A percentile compares a stretch with the other conserved stretches of the same genome.
Conservation (phyloP, 108 stramenopile genomes). For the Parietichytrium sp. region DNA sequence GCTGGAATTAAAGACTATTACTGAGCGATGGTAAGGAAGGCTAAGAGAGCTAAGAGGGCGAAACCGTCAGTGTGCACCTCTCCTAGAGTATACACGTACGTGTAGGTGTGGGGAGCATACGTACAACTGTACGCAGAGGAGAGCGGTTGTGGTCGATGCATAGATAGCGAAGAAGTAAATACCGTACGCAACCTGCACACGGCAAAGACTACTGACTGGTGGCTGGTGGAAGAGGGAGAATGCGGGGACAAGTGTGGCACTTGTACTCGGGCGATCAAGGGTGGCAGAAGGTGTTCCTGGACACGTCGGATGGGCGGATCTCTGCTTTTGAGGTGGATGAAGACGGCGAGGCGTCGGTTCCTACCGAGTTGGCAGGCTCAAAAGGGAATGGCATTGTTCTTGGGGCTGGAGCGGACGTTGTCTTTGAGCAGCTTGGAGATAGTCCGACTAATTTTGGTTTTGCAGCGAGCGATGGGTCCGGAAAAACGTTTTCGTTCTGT, state of each 20-base stretch:
- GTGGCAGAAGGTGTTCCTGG: not conserved
- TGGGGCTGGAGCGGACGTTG: not conserved
- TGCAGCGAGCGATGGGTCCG: not conserved
- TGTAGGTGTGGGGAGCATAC: too few relatives aligned
- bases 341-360: not conserved
- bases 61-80: too few relatives aligned
- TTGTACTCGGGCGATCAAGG: not conserved
- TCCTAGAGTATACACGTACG: too few relatives aligned
- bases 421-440: not conserved
- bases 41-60: too few relatives aligned
- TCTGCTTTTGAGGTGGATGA: not conserved
- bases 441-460: constrained; percentile 30
- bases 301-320: not conserved
- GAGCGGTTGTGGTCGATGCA: too few relatives aligned
- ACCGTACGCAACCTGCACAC: too few relatives aligned
- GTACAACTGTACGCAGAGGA: too few relatives aligned
- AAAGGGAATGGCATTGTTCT: not conserved
- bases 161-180: too few relatives aligned
- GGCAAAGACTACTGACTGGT: too few relatives aligned
- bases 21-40: too few relatives aligned
- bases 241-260: constrained; percentile 7
- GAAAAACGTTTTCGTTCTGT: not conserved
- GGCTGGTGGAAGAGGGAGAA: too few relatives aligned
- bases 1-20: too few relatives aligned
- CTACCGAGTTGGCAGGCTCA: not conserved